phyloP scores from a whole-genome alignment of 352 stramenopile genomes.

The Lagenidium giganteum region DNA sequence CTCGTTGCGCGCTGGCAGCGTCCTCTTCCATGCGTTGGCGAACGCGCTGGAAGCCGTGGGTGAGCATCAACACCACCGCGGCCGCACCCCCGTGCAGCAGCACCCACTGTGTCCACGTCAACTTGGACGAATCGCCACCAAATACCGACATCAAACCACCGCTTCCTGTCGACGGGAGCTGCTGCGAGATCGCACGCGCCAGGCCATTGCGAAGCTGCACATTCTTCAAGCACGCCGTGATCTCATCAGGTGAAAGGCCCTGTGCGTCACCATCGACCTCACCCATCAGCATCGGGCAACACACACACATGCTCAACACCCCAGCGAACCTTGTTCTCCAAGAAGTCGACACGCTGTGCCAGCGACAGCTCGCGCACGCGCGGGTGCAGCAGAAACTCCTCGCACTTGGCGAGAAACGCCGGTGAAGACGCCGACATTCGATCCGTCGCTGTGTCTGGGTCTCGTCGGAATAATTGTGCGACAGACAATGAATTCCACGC shows the following conservation, averaged over 20 bases:
- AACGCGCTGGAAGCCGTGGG: conserved; percentile 17
- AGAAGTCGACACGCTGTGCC: conserved; percentile 65
- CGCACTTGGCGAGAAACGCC: conserved; percentile 48
- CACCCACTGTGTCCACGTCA: conserved; percentile 2
- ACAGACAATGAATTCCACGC: neutral
- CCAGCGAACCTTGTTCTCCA: conserved; percentile 52
- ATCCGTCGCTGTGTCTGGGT: no score
- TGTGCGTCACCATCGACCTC: no score
- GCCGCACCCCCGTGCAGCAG: conserved; percentile 11
- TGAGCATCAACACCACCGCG: conserved; percentile 14
- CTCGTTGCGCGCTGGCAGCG: conserved; percentile 5
- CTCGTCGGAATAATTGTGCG: conserved; percentile 4
- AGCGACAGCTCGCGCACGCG: conserved; percentile 55
- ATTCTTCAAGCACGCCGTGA: conserved; percentile 52
- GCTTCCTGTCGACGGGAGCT: neutral
- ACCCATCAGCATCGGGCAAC: no score
- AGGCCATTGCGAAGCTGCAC: conserved; percentile 55
- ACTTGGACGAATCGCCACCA: neutral
- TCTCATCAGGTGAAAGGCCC: conserved; percentile 58
- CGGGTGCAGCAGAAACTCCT: conserved; percentile 67
- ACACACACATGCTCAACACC: no score
- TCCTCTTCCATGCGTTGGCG: conserved; percentile 14
- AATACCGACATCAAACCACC: neutral
- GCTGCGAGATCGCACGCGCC: conserved; percentile 22
- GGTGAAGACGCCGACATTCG: conserved; percentile 19